Evolutionary conservation across 1,284 basidiomycete genomes (phyloP), one percentile per base, ranked within the genome.

Genomic region (Blastosporella zonata): DNA sequence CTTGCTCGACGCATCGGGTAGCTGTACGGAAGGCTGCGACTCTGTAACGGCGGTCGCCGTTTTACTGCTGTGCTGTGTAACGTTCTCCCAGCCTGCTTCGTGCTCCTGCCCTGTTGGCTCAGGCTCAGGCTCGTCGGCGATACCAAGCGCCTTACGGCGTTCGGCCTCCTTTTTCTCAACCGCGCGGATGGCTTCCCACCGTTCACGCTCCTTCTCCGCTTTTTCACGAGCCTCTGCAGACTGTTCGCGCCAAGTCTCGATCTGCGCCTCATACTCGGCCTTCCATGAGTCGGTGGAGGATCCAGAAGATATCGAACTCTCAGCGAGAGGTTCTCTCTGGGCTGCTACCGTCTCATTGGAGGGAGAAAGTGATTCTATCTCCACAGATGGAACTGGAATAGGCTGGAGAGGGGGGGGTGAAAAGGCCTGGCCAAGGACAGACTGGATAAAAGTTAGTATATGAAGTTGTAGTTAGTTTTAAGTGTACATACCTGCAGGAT

Each of bases 161-260:
- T 56, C 65, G 5, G 65, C 73, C 67, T 68, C 72, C 53, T 63
- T 62, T 63, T 61, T 71, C 64, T 67, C 73, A 56, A 62, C 71
- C 21, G 62, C 69, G 59, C 68, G 65, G 40, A 81, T 69, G 25
- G 70, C 73, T 62, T 90, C 89, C 81, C 89, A 88, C 50, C 76
- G 71, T 37, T 77, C 75, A n/a, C 89, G 81, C 60, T 84, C 82
- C 50, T 73, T 76, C 66, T 87, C 84, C 6, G 89, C 87, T 63
- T 86, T 90, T 57, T 78, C 72, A 43, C 90, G 82, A 36, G 84
- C 84, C 52, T 82, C 78, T 27, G 87, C 82, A 22, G 84, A 86
- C 60, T 87, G 79, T 21, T 79, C 79, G 33, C 82, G 81, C 91
- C 91, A 94, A 56, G 73, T 67, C 31, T 75, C 71, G 7, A 90